Evolutionary conservation across 305 asterid species (phyloP).

Genomic region (Plantago rigida): DNA sequence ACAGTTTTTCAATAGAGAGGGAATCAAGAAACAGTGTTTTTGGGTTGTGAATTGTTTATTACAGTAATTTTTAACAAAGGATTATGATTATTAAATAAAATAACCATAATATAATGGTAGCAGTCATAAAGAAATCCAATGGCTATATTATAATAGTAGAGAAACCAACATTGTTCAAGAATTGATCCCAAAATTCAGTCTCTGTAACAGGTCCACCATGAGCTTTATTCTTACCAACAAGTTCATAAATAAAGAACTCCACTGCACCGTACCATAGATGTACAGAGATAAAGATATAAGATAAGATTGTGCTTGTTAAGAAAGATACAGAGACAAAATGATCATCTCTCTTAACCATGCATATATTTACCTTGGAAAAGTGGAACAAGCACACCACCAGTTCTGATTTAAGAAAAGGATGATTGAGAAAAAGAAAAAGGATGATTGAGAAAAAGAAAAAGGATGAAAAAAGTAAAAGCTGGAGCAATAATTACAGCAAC

Average conservation of each 20-base stretch:
- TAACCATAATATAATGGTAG: not conserved
- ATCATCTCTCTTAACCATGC: not conserved
- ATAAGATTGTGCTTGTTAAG: not conserved
- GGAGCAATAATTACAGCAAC: constrained; percentile 69
- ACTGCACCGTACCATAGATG: not conserved
- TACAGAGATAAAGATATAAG: not conserved
- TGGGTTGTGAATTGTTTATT: not conserved
- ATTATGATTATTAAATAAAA: no score
- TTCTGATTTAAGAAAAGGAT: constrained; percentile 13
- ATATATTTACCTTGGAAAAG: constrained; percentile 9
- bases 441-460: constrained; percentile 27
- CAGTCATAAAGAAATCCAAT: no score
- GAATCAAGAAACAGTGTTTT: not conserved
- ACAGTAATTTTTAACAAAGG: no score
- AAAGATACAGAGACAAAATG: not conserved
- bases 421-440: constrained; percentile 29
- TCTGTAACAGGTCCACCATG: constrained; percentile 1
- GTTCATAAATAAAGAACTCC: not conserved
- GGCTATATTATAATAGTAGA: not conserved
- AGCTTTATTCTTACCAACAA: not conserved
- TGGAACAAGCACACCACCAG: not conserved
- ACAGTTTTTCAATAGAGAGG: not conserved
- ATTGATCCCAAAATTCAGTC: constrained; percentile 2
- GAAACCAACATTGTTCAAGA: not conserved
- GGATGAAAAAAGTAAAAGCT: constrained; percentile 46